phyloP scores from a whole-genome alignment of 1,139 yeast genomes.

The Blastobotrys buckinghamii region DNA sequence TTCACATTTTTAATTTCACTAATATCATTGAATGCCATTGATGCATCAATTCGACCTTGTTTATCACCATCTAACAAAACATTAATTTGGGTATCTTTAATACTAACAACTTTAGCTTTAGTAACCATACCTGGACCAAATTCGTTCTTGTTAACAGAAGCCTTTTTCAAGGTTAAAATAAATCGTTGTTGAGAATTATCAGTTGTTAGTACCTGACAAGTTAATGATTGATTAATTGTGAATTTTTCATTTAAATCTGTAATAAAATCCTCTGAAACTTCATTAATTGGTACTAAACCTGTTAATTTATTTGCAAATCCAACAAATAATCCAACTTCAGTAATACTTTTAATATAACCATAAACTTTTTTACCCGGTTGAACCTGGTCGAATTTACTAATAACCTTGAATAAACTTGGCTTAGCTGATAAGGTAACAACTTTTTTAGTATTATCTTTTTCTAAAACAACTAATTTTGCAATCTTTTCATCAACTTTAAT shows the following conservation, averaged over 20 bases:
- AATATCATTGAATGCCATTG: conserved; percentile 56
- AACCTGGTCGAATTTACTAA: conserved; percentile 55
- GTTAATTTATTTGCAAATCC: conserved; percentile 75
- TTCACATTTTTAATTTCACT: conserved; percentile 52
- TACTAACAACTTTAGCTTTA: conserved; percentile 53
- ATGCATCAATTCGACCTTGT: conserved; percentile 74
- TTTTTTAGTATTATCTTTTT: conserved; percentile 57
- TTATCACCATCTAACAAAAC: conserved; percentile 72
- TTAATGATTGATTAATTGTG: conserved; percentile 57
- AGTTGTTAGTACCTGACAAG: conserved; percentile 37
- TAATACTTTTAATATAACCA: conserved; percentile 76
- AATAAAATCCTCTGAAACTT: conserved; percentile 53
- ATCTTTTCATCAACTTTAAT: conserved; percentile 71
- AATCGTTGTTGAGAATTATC: conserved; percentile 61
- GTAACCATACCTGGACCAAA: conserved; percentile 56
- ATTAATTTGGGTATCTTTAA: conserved; percentile 70
- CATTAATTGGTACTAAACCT: conserved; percentile 77
- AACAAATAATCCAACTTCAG: conserved; percentile 71
- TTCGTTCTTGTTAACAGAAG: conserved; percentile 44
- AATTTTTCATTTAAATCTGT: conserved; percentile 51
- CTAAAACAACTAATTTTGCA: conserved; percentile 58
- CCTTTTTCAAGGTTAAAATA: conserved; percentile 58
- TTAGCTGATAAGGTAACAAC: conserved; percentile 61
- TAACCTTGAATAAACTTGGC: conserved; percentile 60
- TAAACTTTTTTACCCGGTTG: conserved; percentile 39